Base-by-base conservation (phyloP, 306 rosid species). In the Adenanthera pavonina region DNA sequence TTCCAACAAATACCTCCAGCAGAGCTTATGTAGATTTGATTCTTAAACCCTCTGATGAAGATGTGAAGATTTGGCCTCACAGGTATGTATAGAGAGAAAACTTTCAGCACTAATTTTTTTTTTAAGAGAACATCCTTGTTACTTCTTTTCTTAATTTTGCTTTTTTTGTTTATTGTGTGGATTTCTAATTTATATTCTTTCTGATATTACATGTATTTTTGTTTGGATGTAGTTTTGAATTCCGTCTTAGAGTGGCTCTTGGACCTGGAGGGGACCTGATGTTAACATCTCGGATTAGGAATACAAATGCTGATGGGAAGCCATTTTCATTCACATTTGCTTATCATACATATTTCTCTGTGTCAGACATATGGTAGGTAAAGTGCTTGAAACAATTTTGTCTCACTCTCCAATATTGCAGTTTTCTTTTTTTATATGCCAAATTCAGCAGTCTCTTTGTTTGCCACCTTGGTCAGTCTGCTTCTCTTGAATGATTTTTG, bases 311-410 rank as follows among this genome's bases (percentile, higher is more conserved):
- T 69, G 99, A 95, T 14, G 99, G 97, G 83, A 93, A 95, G 92
- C 94, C 97, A 44, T 93, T 95, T 85, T 62, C 93, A 7, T 95
- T 95, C 92, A 91, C 99, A 65, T 95, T 93, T 87, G 97, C 97
- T 4, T 93, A 95, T 85, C 97, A 95, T 82, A 95, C 97, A 15
- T 95, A 95, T 88, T 92, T 95, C 78, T 91, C 91, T 76, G 97
- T 95, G 69, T 92, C 97, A 72, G 97, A 95, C 82, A 93, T 95
- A 85, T 90, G 97, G 99, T 90, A 69, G 81, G 76, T 71, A 40
- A 38, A 89, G 67, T 66, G 61, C 57, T 60, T 57, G 66, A 64
- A 48, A 54, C 57, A 48, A 83, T 46, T 43, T 75, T 72, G 69
- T 67, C 52, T 79, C 64, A 17, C 65, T 19, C 51, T 46, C 72